Percentiles rank a stretch among this genome's conserved stretches.
phyloP scores from a whole-genome alignment of 2,329 filamentous ascomycete genomes.

The Cladobotryum mycophilum region DNA sequence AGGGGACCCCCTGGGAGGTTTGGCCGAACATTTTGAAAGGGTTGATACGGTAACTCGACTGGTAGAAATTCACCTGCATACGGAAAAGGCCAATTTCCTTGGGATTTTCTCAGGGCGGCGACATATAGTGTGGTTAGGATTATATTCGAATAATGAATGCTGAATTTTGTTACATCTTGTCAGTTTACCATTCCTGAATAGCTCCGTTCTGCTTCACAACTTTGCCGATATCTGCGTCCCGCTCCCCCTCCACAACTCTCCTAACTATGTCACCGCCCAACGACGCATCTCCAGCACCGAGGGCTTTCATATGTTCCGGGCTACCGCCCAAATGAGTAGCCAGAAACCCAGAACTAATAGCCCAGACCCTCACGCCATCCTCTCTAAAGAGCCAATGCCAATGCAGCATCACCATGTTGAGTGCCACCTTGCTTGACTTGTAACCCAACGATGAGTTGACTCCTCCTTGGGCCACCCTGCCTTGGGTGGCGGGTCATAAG shows the following conservation, averaged over 20 bases:
- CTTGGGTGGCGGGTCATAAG: constrained; percentile 12
- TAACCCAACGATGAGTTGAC: constrained; percentile 23
- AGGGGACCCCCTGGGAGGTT: no score
- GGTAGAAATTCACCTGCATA: no score
- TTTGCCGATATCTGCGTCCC: constrained; percentile 36
- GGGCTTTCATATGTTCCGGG: constrained; percentile 24
- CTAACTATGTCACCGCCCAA: constrained; percentile 32
- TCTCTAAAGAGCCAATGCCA: constrained; percentile 38
- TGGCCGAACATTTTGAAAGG: no score
- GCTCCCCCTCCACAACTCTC: constrained; percentile 35
- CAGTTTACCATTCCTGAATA: constrained; percentile 26
- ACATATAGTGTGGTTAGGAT: no score
- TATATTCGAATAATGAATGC: no score
- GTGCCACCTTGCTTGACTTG: constrained; percentile 19
- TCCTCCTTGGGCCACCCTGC: constrained; percentile 48
- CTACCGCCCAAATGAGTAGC: constrained; percentile 38
- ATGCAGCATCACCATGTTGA: constrained; percentile 31
- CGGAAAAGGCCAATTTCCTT: no score
- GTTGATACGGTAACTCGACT: no score
- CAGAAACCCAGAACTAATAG: constrained; percentile 42
- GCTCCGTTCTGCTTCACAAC: constrained; percentile 23
- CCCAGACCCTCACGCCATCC: constrained; percentile 46
- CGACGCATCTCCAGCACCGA: constrained; percentile 28
- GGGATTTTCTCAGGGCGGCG: no score
- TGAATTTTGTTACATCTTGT: no score